Base-by-base conservation (phyloP, 345 rosid genomes). In the Microthlaspi erraticum region DNA sequence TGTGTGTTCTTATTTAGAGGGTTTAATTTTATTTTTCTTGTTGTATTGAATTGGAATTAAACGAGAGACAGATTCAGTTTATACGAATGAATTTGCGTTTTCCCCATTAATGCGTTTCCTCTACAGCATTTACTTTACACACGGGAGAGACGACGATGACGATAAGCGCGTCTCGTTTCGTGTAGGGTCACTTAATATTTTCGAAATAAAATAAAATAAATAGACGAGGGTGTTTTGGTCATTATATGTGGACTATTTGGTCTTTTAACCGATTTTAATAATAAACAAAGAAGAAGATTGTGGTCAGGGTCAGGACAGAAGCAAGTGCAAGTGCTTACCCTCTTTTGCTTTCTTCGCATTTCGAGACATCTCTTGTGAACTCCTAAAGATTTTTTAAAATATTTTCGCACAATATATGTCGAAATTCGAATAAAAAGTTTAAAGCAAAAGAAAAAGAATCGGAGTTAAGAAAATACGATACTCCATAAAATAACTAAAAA, bases 241-340 rank as follows among this genome's bases (percentile, higher is more conserved):
- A 60, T 66, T 74, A 7, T 54, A 0, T 8, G 6, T 64, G 65
- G 58, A 56, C 37, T 46, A 14, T 57, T 48, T 48, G 66, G 44
- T 64, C 60, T 52, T n/a, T 54, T 31, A 36, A 10, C 17, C 12
- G 6, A 66, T 67, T 52, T 17, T 9, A 12, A 8, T 46, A 70
- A n/a, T 53, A 71, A 70, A 60, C 6, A 52, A 64, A 49, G 12
- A 62, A 37, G 8, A 56, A 56, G 18, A 51, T 36, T 75, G 78
- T 75, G 78, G 78, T 75, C 69, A 68, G 74, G 73, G 63, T 74
- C 68, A 60, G 73, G 68, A 74, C 78, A 75, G 67, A 59, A 26
- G 29, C 29, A 26, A 26, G 77, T 42, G 78, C 73, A 74, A 67
- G 78, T 66, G 78, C 67, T 58, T 66, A 10, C 56, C 60, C 73